Evolutionary conservation across 257 asterid species (phyloP), one percentile per base, ranked within the genome.

Genomic region (Plantago major): DNA sequence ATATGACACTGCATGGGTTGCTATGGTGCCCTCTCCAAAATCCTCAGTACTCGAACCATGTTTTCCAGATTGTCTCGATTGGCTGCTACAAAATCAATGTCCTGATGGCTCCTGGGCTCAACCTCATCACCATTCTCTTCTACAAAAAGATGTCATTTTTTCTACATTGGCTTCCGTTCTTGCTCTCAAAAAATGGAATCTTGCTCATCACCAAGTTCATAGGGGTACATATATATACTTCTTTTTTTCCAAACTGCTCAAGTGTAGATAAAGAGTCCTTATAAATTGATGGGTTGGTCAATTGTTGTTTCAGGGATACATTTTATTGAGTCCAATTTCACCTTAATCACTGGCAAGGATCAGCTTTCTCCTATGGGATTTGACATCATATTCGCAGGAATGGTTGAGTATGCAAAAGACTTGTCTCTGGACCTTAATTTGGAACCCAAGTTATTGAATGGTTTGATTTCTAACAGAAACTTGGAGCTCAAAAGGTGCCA

Each of bases 1-100:
- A 1, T 92, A 89, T 53, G 97, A 92, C 74, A 89, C 97, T 14
- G 97, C 99, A 19, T 92, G 99, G 99, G 96, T 92, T 55, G 96
- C 99, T 37, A 89, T 92, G 97, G 96, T 92, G 55, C 99, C 97
- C 66, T 81, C 93, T 55, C 83, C 90, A 15, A 71, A 78, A 65
- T 84, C 88, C 2, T 45, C 68, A 47, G 26, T 22, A 22, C 71
- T 63, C n/a, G 58, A 52, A 19, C 96, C 99, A 37, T 77, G 82
- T 70, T 92, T 92, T 75, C 93, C 93, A 30, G 72, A 66, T 55
- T 84, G 90, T 66, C 55, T 92, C 8, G 62, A 77, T 55, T 92
- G 97, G 97, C 65, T 92, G 75, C 55, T 88, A 42, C 81, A 76
- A 2, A 86, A 89, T 71, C 99, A 92, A 77, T 78, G 82, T 51